Conservation (phyloP, 2,329 filamentous ascomycete genomes). For the Lachnellula subtilissima region DNA sequence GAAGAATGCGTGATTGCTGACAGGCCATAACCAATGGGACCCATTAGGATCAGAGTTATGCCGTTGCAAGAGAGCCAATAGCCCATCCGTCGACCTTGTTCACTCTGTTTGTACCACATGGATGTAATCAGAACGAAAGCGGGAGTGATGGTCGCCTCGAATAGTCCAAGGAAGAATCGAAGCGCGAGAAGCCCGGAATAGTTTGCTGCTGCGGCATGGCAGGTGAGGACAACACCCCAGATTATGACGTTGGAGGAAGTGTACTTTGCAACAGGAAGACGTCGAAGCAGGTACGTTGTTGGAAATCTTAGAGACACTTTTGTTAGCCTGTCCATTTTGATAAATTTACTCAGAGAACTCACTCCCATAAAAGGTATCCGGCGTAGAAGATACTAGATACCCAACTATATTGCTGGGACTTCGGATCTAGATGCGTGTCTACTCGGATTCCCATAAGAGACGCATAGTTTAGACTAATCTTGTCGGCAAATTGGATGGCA, state of each 20-base stretch:
- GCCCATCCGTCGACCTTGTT: constrained; percentile 39
- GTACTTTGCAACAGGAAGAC: neutral
- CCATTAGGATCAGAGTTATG: neutral
- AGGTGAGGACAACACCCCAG: constrained; percentile 36
- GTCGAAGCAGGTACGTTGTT: neutral
- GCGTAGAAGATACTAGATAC: constrained; percentile 20
- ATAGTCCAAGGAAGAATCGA: constrained; percentile 49
- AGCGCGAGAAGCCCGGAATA: constrained; percentile 39
- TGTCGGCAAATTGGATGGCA: constrained; percentile 46
- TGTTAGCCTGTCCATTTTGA: too few species aligned
- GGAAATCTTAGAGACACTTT: too few species aligned
- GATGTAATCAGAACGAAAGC: constrained; percentile 48
- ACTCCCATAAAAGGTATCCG: constrained; percentile 20
- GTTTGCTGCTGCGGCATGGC: constrained; percentile 31
- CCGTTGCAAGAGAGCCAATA: constrained; percentile 38
- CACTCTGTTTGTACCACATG: constrained; percentile 40
- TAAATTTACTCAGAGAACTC: neutral
- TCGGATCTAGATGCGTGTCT: neutral
- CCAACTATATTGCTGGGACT: constrained; percentile 18
- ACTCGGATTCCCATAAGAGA: constrained; percentile 18
- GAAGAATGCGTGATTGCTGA: constrained; percentile 43
- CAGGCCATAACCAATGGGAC: constrained; percentile 39
- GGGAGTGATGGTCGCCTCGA: constrained; percentile 50
- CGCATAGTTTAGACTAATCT: constrained; percentile 42
- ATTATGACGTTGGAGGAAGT: constrained; percentile 19